phyloP scores from a whole-genome alignment of 2,329 filamentous ascomycete species.

The Talaromyces rugulosus region DNA sequence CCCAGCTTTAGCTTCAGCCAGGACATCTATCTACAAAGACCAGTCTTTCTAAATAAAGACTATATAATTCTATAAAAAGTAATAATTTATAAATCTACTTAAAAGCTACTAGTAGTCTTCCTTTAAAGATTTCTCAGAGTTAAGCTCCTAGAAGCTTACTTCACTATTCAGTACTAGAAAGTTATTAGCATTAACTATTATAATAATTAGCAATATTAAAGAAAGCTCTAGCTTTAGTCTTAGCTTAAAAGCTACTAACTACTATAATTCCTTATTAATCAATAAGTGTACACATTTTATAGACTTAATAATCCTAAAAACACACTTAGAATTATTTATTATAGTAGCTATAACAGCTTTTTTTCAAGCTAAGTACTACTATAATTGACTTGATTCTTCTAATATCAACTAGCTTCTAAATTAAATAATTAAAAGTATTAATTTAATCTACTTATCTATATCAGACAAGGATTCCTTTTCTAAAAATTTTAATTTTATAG shows the following conservation, averaged over 20 bases:
- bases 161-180: neutral
- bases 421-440: neutral
- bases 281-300: too few relatives aligned
- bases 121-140: neutral
- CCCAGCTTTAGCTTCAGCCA: too few relatives aligned
- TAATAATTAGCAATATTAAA: neutral
- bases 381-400: too few relatives aligned
- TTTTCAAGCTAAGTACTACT: neutral
- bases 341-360: neutral
- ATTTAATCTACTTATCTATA: neutral
- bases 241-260: too few relatives aligned
- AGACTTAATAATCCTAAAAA: too few relatives aligned
- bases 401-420: neutral
- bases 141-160: neutral
- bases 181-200: neutral
- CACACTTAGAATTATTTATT: neutral
- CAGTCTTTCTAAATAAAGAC: neutral
- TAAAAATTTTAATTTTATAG: neutral
- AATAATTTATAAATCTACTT: neutral
- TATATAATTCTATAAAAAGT: neutral
- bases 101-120: neutral
- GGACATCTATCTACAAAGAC: too few relatives aligned
- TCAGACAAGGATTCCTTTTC: neutral
- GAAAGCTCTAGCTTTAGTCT: neutral
- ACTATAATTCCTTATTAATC: too few relatives aligned